phyloP scores from a whole-genome alignment of 23 red algal species.

The Porphyridium purpureum region DNA sequence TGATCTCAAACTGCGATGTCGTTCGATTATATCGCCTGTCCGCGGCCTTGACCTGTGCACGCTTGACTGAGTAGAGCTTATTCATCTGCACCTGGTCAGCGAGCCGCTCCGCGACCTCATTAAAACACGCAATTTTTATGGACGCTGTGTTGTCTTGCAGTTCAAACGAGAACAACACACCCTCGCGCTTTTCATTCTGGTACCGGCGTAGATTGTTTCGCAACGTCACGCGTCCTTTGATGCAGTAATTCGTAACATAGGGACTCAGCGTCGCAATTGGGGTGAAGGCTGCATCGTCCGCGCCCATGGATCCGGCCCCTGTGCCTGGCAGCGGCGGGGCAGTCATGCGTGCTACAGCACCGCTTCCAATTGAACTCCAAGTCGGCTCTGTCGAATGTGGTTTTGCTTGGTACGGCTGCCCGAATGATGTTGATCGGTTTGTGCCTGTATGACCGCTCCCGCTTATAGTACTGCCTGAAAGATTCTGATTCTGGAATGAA shows the following conservation, averaged over 20 bases:
- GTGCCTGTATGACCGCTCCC: no score
- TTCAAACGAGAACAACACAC: slow-evolving; percentile 86
- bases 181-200: slow-evolving; percentile 58
- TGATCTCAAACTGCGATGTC: slow-evolving; percentile 85
- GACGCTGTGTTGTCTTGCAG: slow-evolving; percentile 64
- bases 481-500: no score
- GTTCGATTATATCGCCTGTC: slow-evolving; percentile 77
- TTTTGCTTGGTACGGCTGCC: no score
- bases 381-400: no score
- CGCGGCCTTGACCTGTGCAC: slow-evolving; percentile 60
- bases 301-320: no score
- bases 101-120: slow-evolving; percentile 20
- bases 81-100: slow-evolving; percentile 55
- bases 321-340: no score
- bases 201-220: slow-evolving; percentile 72
- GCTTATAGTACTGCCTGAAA: no score
- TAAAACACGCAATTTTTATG: slow-evolving; percentile 75
- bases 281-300: no score
- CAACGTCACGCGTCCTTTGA: slow-evolving; percentile 65
- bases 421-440: no score
- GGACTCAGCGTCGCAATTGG: slow-evolving; percentile 74
- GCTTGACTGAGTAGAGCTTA: slow-evolving; percentile 49
- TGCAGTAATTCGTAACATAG: slow-evolving; percentile 80
- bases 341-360: no score
- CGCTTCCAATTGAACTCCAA: no score